Base-by-base conservation (phyloP, 2,329 filamentous ascomycete genomes). In the Neofusicoccum umdonicola region DNA sequence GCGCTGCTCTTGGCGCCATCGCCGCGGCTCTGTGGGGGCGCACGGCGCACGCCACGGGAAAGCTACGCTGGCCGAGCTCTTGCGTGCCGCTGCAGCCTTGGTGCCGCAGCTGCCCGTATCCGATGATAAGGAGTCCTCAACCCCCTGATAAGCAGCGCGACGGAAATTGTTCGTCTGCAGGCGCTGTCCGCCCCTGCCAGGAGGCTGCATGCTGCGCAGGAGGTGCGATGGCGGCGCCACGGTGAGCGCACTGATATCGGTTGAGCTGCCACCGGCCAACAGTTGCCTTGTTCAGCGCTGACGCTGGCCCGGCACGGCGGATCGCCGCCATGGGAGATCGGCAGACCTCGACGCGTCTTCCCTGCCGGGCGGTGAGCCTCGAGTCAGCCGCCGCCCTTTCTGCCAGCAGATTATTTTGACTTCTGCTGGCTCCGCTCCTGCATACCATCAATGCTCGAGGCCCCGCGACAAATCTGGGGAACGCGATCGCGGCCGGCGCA, bases 331-430 rank as follows among this genome's bases (percentile, higher is more conserved):
- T 50, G 58, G 58, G 58, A 51, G 58, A 62, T 62, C 58, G 58
- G 44, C 58, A 51, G 45, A 34, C 44, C 13, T 37, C 41, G 56
- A 60, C 27, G 56, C 56, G 56, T 35, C 56, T 60, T 47, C 56
- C 56, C 42, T 60, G 58, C 45, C 35, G 34, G 42, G 57, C 57
- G 42, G 57, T 61, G 57, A 61, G 45, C 12, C 31, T 4, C 34
- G 57, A 61, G 45, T 58, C 54, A 58, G 54, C 39, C 19, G 17
- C 27, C 45, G 15, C 54, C 22, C 56, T 35, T 62, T 62, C 58
- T 62, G 58, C 58, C 58, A 51, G 45, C 58, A 62, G 45, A 61
- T 58, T 60, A 62, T 62, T 51, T 62, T 62, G 58, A 62, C 58
- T 62, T 60, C 56, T 37, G 50, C 31, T 47, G 41, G 56, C 56